Evolutionary conservation across 306 rosid genomes (phyloP), one percentile per base, ranked within the genome.

Genomic region (Ceratonia siliqua): DNA sequence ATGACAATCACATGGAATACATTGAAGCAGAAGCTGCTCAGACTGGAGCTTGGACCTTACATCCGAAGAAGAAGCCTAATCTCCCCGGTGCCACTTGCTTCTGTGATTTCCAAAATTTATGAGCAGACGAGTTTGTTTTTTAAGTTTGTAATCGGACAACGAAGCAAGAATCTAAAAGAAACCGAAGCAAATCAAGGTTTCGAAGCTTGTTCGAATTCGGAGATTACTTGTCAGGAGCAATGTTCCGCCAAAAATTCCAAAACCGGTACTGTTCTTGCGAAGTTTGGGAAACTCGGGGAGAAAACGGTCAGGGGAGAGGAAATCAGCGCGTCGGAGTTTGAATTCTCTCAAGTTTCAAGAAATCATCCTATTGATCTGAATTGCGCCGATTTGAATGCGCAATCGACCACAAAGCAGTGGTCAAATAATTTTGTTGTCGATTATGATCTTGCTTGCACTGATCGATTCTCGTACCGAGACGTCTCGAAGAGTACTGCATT

Each of bases 391-490:
- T 74, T 83, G 18, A 82, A 79, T 53, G 82, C 85, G 8, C 83
- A 82, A 27, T 79, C 84, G 39, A 84, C 80, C 0, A 73, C 62
- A 46, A 83, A 82, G 10, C 84, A 81, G 79, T 66, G 65, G 76
- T 80, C 85, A 21, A 68, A 66, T 48, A 42, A 71, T 72, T 74
- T 72, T n/a, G n/a, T n/a, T n/a, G n/a, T n/a, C n/a, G n/a, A n/a
- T n/a, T n/a, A n/a, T n/a, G n/a, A n/a, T 52, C 85, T 84, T 8
- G 89, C 82, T 70, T 87, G 91, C 59, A 77, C 68, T 17, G 91
- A 84, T 72, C 67, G 66, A 10, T 70, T 82, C 78, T 82, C 86
- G n/a, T 79, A 62, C 36, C n/a, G n/a, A n/a, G n/a, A n/a, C n/a
- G n/a, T n/a, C n/a, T n/a, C n/a, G n/a, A n/a, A n/a, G n/a, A n/a